phyloP scores from a whole-genome alignment of 2,329 filamentous ascomycete genomes.

The Colletotrichum sp. region DNA sequence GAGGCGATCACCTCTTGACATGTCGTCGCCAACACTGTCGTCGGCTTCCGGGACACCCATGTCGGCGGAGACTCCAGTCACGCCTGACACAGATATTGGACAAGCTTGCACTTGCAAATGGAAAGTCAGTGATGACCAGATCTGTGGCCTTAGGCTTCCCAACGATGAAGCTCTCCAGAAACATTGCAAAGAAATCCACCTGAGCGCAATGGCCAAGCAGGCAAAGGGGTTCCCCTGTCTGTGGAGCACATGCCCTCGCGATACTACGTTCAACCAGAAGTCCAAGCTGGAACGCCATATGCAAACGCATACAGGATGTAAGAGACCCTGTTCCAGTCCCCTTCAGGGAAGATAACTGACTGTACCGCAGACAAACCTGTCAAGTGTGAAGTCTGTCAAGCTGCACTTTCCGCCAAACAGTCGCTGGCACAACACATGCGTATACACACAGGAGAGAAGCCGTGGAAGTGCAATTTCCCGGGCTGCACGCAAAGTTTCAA shows the following conservation, averaged over 20 bases:
- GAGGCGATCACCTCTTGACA: background rate
- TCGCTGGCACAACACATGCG: slow-evolving; percentile 71
- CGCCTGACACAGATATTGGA: background rate
- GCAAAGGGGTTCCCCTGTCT: slow-evolving; percentile 53
- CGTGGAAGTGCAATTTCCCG: slow-evolving; percentile 58
- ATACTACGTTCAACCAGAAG: slow-evolving; percentile 60
- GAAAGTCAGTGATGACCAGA: slow-evolving; percentile 24
- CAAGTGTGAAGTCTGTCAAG: slow-evolving; percentile 58
- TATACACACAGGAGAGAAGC: slow-evolving; percentile 70
- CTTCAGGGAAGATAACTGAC: slow-evolving; percentile 27
- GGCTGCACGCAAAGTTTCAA: slow-evolving; percentile 66
- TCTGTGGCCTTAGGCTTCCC: slow-evolving; percentile 41
- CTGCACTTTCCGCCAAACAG: slow-evolving; percentile 69
- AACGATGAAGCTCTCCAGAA: slow-evolving; percentile 56
- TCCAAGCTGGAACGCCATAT: slow-evolving; percentile 70
- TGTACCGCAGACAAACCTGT: slow-evolving; percentile 61
- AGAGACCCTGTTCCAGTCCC: slow-evolving; percentile 30
- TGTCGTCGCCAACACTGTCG: background rate
- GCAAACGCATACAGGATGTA: slow-evolving; percentile 69
- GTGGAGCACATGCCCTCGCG: slow-evolving; percentile 62
- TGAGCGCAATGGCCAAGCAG: slow-evolving; percentile 46
- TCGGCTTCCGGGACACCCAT: background rate
- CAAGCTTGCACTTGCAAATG: slow-evolving; percentile 37
- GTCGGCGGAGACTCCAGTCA: background rate
- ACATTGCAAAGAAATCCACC: slow-evolving; percentile 58